These are phyloP conservation scores for Populus euphratica DNA, from an alignment of 345 rosid species.

Conservation along the genomic window DNA sequence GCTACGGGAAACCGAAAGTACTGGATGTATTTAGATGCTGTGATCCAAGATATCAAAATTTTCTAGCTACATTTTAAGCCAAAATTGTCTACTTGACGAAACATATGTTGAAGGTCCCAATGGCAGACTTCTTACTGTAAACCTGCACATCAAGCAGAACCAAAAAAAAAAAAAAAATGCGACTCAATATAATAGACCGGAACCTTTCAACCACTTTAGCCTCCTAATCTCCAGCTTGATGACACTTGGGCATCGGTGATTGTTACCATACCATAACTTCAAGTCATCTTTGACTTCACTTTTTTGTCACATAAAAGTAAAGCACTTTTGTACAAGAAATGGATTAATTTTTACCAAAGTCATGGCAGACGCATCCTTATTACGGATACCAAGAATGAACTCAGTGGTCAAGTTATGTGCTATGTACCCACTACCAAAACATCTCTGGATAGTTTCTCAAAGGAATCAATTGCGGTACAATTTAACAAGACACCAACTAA, in stretches of 20 bases:
- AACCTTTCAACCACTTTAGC: neutral
- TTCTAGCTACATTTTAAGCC: constrained; percentile 21
- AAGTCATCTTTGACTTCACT: neutral
- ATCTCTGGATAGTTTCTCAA: neutral
- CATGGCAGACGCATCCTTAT: neutral
- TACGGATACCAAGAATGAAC: too few species aligned
- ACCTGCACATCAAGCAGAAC: constrained; percentile 27
- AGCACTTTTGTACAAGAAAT: neutral
- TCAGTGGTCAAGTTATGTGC: neutral
- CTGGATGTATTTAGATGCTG: constrained; percentile 7
- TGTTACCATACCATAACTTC: too few species aligned
- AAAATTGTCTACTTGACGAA: constrained; percentile 28
- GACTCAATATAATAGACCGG: neutral
- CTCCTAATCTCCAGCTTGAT: neutral
- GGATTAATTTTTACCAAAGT: neutral
- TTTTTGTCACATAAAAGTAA: too few species aligned
- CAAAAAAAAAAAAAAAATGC: neutral
- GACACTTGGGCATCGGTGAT: neutral
- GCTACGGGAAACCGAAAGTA: neutral
- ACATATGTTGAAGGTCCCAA: constrained; percentile 4
- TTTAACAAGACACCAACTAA: neutral
- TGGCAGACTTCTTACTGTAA: constrained; percentile 12
- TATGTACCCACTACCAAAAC: neutral
- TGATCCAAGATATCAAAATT: constrained; percentile 28
- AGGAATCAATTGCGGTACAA: neutral